Base-by-base conservation (phyloP, 228 moss, liverwort and hornwort species). In the Sphagnum magellanicum region DNA sequence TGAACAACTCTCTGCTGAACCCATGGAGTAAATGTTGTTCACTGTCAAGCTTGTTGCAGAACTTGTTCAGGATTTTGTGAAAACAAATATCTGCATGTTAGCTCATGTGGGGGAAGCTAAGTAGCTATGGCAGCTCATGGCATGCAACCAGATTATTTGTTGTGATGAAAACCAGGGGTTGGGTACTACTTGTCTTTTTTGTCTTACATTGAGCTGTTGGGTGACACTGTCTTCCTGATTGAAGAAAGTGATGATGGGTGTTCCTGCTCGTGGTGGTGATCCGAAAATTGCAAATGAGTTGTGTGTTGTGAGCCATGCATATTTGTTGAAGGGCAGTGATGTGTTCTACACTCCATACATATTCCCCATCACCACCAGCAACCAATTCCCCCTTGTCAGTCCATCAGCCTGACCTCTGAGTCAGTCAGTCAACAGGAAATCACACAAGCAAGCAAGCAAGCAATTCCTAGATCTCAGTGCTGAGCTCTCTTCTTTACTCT, bases 261-360 rank as follows among this genome's bases (percentile, higher is more conserved):
- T 32, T 47, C 91, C 90, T 8, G 87, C 83, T 70, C 71, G 14
- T 0, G 81, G 68, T 6, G 75, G 16, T 14, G 78, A 81, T 2
- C 78, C 82, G 4, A 69, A 16, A 48, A 90, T 90, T 11, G 97
- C 81, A 72, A 11, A 90, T 0, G 97, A 87, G 63, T 97, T 97
- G 81, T 97, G 97, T 4, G 97, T 90, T 0, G 84, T 83, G 6
- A 97, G 67, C 93, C 93, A 97, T 11, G 91, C 86, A 14, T 91
- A 93, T 71, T 91, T 78, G 70, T 90, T 97, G 84, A 91, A 93
- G 4, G 88, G 93, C 67, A 97, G 50, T 6, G 90, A 83, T 6
- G 80, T 75, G 53, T 82, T 86, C 95, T 92, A 76, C 72, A 69
- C 49, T 64, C 11, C 64, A 64, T 64, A 10, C 4, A 9, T 50